phyloP scores from a whole-genome alignment of 1,284 basidiomycete species.

The Tylopilus orsonianus region DNA sequence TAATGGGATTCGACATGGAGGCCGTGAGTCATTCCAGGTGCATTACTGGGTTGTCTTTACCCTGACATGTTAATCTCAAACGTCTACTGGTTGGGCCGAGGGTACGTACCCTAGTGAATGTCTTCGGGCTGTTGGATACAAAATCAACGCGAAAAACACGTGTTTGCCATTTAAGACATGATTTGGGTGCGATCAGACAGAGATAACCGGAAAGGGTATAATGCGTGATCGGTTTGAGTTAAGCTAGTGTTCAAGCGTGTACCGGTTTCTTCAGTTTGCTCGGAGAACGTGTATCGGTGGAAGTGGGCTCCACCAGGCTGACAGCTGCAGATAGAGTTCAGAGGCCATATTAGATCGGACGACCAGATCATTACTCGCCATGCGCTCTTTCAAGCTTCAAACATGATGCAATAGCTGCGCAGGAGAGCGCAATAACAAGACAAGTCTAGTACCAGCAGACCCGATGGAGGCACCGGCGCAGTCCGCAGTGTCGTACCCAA shows the following conservation, averaged over 20 bases:
- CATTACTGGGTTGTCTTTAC: background rate
- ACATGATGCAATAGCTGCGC: too few relatives aligned
- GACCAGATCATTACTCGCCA: too few relatives aligned
- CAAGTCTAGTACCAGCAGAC: too few relatives aligned
- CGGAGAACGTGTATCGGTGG: background rate
- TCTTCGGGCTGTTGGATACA: background rate
- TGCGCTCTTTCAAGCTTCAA: too few relatives aligned
- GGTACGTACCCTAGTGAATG: background rate
- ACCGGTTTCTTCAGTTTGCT: background rate
- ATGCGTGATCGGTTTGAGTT: background rate
- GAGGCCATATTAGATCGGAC: too few relatives aligned
- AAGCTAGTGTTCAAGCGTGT: background rate
- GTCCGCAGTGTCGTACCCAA: too few relatives aligned
- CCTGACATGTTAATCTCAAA: background rate
- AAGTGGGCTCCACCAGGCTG: background rate
- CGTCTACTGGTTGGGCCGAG: background rate
- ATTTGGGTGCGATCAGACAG: background rate
- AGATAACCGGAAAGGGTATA: background rate
- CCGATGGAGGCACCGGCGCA: too few relatives aligned
- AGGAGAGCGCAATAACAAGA: too few relatives aligned
- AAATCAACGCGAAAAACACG: constrained; percentile 8
- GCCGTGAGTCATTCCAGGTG: constrained; percentile 1
- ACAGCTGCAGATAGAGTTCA: too few relatives aligned
- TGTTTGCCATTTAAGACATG: background rate
- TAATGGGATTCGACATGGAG: background rate